These are phyloP conservation scores for Blastomyces silverae DNA, from an alignment of 2,329 filamentous ascomycete genomes.

Conservation along the genomic window DNA sequence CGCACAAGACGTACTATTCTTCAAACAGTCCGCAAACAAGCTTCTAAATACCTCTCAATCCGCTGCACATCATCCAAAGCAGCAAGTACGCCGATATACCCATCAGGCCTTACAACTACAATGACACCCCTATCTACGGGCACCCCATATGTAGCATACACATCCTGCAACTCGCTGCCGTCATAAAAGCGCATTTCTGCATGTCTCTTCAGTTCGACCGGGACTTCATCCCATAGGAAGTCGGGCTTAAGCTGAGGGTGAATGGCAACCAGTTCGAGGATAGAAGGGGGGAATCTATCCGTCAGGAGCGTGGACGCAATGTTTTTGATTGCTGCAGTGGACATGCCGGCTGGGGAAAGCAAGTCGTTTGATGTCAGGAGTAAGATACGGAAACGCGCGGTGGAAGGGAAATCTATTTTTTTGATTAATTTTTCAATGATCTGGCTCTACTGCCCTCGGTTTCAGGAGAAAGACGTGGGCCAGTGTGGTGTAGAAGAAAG, in stretches of 20 bases:
- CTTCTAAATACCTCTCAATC: slow-evolving; percentile 27
- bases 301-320: slow-evolving; percentile 24
- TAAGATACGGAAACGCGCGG: slow-evolving; percentile 35
- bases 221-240: slow-evolving; percentile 33
- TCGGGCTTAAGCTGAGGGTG: slow-evolving; percentile 28
- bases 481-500: not conserved
- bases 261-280: slow-evolving; percentile 34
- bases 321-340: slow-evolving; percentile 24
- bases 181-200: slow-evolving; percentile 36
- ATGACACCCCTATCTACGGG: slow-evolving; percentile 28
- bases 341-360: slow-evolving; percentile 27
- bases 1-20: too few species aligned
- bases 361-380: slow-evolving; percentile 33
- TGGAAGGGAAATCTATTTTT: slow-evolving; percentile 32
- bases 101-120: slow-evolving; percentile 36
- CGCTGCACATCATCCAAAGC: slow-evolving; percentile 26
- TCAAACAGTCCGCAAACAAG: slow-evolving; percentile 9
- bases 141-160: slow-evolving; percentile 35
- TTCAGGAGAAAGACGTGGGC: not conserved
- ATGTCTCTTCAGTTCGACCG: slow-evolving; percentile 28
- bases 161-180: slow-evolving; percentile 32
- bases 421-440: slow-evolving; percentile 8
- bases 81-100: slow-evolving; percentile 31
- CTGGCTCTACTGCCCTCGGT: too few species aligned
- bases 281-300: slow-evolving; percentile 1